Evolutionary conservation across 2,329 filamentous ascomycete genomes (phyloP).

Genomic region (Colletotrichum sp.): DNA sequence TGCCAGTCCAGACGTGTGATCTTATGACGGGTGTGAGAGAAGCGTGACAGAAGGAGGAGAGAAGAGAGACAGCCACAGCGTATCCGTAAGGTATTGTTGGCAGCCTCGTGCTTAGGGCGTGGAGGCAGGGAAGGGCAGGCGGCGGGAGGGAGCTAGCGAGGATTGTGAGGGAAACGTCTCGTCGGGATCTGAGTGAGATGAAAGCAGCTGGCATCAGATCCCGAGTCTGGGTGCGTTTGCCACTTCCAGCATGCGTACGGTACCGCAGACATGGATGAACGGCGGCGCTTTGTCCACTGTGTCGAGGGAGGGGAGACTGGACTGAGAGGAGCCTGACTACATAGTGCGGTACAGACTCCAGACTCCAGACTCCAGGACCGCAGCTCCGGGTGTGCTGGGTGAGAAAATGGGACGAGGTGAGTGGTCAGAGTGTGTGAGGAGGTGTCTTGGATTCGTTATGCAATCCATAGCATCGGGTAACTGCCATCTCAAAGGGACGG

Average conservation of each 20-base stretch:
- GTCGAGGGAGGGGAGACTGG: not conserved
- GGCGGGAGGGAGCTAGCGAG: not conserved
- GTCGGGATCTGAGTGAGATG: not conserved
- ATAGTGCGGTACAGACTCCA: too few species aligned
- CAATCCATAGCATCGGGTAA: conserved; percentile 17
- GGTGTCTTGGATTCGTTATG: conserved; percentile 7
- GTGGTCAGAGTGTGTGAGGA: conserved; percentile 1
- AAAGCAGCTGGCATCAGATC: not conserved
- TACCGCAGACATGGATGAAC: conserved; percentile 15
- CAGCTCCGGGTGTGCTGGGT: conserved; percentile 19
- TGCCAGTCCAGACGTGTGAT: not conserved
- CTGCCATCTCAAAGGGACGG: conserved; percentile 16
- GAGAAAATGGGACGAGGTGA: conserved; percentile 18
- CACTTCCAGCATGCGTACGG: not conserved
- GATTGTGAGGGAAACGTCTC: not conserved
- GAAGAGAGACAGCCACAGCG: not conserved
- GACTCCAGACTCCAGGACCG: conserved; percentile 1
- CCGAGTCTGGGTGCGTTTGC: conserved; percentile 5
- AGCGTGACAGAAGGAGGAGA: not conserved
- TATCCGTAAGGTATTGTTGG: not conserved
- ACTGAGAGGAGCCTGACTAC: not conserved
- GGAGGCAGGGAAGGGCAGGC: not conserved
- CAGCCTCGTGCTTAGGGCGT: not conserved
- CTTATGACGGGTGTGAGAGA: not conserved
- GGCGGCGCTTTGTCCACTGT: conserved; percentile 9